Base-by-base conservation (phyloP, 208 protist genomes). In the Acanthamoeba rhysodes region DNA sequence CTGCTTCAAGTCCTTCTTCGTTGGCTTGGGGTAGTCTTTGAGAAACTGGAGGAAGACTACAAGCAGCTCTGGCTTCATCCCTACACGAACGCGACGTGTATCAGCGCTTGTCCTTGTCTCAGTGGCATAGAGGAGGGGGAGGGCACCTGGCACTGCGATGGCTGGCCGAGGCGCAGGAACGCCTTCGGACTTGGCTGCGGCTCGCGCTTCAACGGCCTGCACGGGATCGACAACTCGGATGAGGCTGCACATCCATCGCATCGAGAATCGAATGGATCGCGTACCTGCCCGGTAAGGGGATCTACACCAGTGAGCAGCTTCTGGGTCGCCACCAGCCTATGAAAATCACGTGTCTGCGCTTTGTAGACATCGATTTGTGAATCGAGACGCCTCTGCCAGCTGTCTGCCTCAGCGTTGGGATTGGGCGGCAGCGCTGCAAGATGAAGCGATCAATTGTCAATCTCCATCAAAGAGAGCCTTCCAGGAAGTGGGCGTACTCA, bases 1-100 rank as follows among this genome's bases (percentile, higher is more conserved):
- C 76, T 84, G 76, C 76, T 84, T 84, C 41, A 84, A 20, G 76
- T 84, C 76, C 24, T 84, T 84, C 24, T 84, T 84, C n/a, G 76
- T 84, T n/a, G 76, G 76, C 45, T 84, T 84, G 22, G 76, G 76
- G 41, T 84, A 14, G 10, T 84, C 76, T n/a, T 84, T 55, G 41
- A 84, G 76, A 22, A 84, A 84, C 41, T 32, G 20, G 27, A 84
- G 76, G 24, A 84, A 57, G 18, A 57, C 16, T 12, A 24, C 41
- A 4, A 84, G 45, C 76, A 84, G 41, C 20, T 84, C 76, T 8
- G 76, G 45, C 76, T 84, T 84, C 20, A 84, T 84, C 8, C 76
- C 76, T 84, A 9, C 0, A 45, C 66, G 2, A 32, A 37, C 34
- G 55, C 6, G 20, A 20, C 14, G 6, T 9, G 72, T 12, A 55